These are phyloP conservation scores for Xylariaceae sp. DNA, from an alignment of 2,329 filamentous ascomycete genomes.

Conservation along the genomic window DNA sequence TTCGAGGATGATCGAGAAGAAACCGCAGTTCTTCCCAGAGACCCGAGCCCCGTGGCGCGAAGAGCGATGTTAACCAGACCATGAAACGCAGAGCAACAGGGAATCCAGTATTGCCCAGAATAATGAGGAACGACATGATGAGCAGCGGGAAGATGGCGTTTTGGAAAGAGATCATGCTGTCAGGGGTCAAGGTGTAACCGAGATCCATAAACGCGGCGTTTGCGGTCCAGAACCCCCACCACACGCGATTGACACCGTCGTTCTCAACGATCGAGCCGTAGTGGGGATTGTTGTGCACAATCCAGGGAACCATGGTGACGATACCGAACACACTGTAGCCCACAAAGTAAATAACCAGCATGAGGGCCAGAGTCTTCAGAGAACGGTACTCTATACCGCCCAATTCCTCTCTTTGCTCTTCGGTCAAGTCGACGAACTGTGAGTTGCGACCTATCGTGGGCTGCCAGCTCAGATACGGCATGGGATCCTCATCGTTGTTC, in stretches of 20 bases:
- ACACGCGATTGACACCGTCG: slow-evolving; percentile 60
- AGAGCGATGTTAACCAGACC: slow-evolving; percentile 73
- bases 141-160: slow-evolving; percentile 69
- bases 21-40: slow-evolving; percentile 89
- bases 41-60: slow-evolving; percentile 59
- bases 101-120: slow-evolving; percentile 93
- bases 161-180: slow-evolving; percentile 91
- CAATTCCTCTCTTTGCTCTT: slow-evolving; percentile 89
- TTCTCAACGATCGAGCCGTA: slow-evolving; percentile 63
- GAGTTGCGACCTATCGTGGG: slow-evolving; percentile 92
- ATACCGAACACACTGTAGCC: slow-evolving; percentile 76
- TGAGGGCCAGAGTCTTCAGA: slow-evolving; percentile 74
- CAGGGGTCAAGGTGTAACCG: slow-evolving; percentile 85
- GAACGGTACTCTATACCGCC: slow-evolving; percentile 96
- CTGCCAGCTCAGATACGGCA: slow-evolving; percentile 91
- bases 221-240: slow-evolving; percentile 91
- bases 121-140: slow-evolving; percentile 76
- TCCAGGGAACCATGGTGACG: slow-evolving; percentile 74
- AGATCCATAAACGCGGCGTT: slow-evolving; percentile 90
- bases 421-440: slow-evolving; percentile 78
- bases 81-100: slow-evolving; percentile 90
- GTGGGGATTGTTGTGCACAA: slow-evolving; percentile 52
- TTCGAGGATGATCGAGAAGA: slow-evolving; percentile 85
- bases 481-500: slow-evolving; percentile 49
- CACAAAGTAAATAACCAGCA: slow-evolving; percentile 75